Base-by-base conservation (phyloP, 2,329 filamentous ascomycete genomes). In the Stagonosporopsis vannaccii region DNA sequence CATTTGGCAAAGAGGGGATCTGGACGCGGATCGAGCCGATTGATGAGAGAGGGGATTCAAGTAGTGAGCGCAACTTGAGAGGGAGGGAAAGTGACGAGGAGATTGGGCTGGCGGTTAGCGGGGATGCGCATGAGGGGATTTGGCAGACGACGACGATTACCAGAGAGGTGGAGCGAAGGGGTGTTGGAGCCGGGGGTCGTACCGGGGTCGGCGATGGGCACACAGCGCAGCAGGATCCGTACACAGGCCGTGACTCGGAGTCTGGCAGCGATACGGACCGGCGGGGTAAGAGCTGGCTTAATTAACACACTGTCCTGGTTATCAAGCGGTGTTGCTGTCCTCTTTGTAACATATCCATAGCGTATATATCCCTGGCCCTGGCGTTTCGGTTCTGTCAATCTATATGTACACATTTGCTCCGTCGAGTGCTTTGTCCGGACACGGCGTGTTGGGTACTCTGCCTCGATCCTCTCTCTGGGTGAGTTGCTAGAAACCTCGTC, bases 1-100 rank as follows among this genome's bases (percentile, higher is more conserved):
- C 11, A n/a, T 32, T 39, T 1, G 41, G 17, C 11, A 50, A 49
- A 13, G 55, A 46, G 22, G 50, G 55, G 5, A 36, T 40, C 2
- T 58, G 55, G 49, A 53, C 55, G 12, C 20, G 44, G 6, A 52
- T 53, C 19, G 49, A 53, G 15, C 49, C 55, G 9, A 41, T 59
- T 17, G 46, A 55, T 11, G 56, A 55, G 35, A 13, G 35, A 2
- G 46, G 30, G 36, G 26, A 46, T 19, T 20, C 22, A 26, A 5
- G 26, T 5, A 50, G 45, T 22, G 42, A 42, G 36, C 32, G 35
- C 8, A 41, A 23, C 22, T 23, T 30, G 7, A 32, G 30, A 3
- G 23, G 23, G 12, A 32, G 48, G 15, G 12, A 3, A 17, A 51
- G 53, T 15, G 53, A 56, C 13, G 53, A 56, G 35, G 53, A 47